These are phyloP conservation scores for Achaetomiella virescens DNA, from an alignment of 495 filamentous ascomycete species.

Conservation along the genomic window DNA sequence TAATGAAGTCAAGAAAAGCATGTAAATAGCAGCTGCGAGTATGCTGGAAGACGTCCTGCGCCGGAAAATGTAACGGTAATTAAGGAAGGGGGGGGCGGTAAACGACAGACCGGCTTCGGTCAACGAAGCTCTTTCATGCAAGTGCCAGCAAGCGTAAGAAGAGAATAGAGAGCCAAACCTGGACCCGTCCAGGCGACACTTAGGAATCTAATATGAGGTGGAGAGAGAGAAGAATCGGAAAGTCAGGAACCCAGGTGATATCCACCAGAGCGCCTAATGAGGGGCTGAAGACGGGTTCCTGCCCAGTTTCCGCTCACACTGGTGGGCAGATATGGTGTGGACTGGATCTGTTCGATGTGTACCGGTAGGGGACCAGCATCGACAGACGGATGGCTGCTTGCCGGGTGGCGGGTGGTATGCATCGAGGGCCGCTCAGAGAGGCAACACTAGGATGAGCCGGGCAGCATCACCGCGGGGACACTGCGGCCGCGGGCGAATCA, in stretches of 20 bases:
- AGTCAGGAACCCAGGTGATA: constrained; percentile 5
- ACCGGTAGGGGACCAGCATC: constrained; percentile 1
- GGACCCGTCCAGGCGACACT: constrained; percentile 21
- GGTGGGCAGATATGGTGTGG: constrained; percentile 11
- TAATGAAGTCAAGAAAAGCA: constrained; percentile 19
- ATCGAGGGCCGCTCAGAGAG: not conserved
- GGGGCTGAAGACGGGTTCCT: constrained; percentile 7
- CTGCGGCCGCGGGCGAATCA: constrained; percentile 25
- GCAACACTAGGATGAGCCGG: constrained; percentile 13
- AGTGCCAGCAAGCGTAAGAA: constrained; percentile 31
- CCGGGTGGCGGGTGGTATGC: constrained; percentile 9
- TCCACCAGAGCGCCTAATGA: constrained; percentile 28
- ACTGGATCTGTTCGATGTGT: constrained; percentile 13
- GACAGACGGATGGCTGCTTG: not conserved
- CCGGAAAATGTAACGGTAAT: constrained; percentile 29
- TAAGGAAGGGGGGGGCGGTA: constrained; percentile 17
- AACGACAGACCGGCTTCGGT: constrained; percentile 44
- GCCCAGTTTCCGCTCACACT: not conserved
- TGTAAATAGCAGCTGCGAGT: constrained; percentile 19
- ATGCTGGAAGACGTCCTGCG: constrained; percentile 39
- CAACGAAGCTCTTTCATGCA: constrained; percentile 43
- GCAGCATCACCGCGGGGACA: constrained; percentile 17
- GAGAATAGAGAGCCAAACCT: constrained; percentile 20
- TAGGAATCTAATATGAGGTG: constrained; percentile 28
- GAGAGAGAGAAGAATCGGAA: constrained; percentile 11